A percentile compares a stretch with the other conserved stretches of the same genome.
phyloP scores from a whole-genome alignment of 2,329 filamentous ascomycete genomes.

The Cryphonectria carpinicola region DNA sequence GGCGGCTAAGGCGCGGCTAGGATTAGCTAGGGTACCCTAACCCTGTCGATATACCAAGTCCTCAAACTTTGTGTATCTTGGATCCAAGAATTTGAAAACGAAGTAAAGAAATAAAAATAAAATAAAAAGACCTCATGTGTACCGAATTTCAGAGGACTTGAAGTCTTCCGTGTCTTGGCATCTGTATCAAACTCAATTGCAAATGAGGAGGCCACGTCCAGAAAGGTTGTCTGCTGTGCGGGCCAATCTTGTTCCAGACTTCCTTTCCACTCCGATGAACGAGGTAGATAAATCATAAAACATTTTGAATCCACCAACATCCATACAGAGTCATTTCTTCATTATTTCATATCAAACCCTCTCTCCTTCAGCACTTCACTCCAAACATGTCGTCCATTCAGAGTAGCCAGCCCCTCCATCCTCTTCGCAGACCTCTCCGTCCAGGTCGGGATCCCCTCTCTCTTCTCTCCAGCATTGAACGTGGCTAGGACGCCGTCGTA shows the following conservation, averaged over 20 bases:
- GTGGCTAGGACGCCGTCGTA: slow-evolving; percentile 6
- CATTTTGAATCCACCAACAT: too few relatives aligned
- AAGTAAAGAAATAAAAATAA: background rate
- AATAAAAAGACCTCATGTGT: background rate
- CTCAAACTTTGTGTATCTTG: background rate
- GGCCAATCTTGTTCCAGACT: too few relatives aligned
- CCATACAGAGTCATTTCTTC: background rate
- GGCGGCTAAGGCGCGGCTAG: background rate
- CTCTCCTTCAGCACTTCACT: slow-evolving; percentile 12
- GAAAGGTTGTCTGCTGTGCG: background rate
- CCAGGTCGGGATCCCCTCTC: slow-evolving; percentile 4
- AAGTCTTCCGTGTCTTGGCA: background rate
- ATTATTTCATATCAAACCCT: slow-evolving; percentile 13
- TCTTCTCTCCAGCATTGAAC: slow-evolving; percentile 10
- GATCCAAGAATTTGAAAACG: too few relatives aligned
- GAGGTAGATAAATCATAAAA: too few relatives aligned
- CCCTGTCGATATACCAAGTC: background rate
- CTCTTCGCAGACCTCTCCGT: slow-evolving; percentile 16
- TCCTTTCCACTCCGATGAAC: too few relatives aligned
- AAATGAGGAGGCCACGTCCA: background rate
- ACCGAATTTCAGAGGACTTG: too few relatives aligned
- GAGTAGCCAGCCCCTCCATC: background rate
- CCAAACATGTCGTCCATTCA: slow-evolving; percentile 15
- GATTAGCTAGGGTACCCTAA: background rate
- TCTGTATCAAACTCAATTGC: background rate